phyloP scores from a whole-genome alignment of 148 eudicot genomes.

The Chenopodium album region DNA sequence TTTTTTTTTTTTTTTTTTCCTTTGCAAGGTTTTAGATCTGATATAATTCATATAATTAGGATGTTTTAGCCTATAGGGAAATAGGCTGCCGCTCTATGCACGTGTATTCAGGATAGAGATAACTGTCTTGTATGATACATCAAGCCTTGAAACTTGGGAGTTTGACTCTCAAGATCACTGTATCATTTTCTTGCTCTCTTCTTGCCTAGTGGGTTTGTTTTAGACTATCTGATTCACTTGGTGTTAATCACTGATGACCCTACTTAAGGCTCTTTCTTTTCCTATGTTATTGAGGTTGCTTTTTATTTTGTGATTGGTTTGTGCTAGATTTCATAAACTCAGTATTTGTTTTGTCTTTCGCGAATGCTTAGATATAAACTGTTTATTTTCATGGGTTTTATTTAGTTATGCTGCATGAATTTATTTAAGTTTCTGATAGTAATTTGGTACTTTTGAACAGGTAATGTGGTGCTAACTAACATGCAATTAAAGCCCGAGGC shows the following conservation, averaged over 20 bases:
- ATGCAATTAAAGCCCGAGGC: slow-evolving; percentile 99
- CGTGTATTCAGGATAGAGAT: background rate
- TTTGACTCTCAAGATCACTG: background rate
- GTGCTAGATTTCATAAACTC: background rate
- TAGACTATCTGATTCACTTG: background rate
- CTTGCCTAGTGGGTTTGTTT: background rate
- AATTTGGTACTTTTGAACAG: slow-evolving; percentile 35
- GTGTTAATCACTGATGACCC: background rate
- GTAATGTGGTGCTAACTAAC: slow-evolving; percentile 89
- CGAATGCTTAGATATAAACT: background rate
- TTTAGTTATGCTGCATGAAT: background rate
- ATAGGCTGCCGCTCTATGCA: background rate
- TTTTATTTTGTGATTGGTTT: background rate
- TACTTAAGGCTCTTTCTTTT: background rate
- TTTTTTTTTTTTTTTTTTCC: background rate
- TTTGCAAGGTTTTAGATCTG: background rate
- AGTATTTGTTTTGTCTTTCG: background rate
- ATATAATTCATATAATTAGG: background rate
- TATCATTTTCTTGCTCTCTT: background rate
- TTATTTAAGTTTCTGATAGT: background rate
- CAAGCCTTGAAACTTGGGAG: background rate
- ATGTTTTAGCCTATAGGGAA: background rate
- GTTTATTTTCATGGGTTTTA: background rate
- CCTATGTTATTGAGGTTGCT: background rate
- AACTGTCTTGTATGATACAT: background rate